phyloP scores from a whole-genome alignment of 352 stramenopile species.

The Aphanomyces cochlioides region DNA sequence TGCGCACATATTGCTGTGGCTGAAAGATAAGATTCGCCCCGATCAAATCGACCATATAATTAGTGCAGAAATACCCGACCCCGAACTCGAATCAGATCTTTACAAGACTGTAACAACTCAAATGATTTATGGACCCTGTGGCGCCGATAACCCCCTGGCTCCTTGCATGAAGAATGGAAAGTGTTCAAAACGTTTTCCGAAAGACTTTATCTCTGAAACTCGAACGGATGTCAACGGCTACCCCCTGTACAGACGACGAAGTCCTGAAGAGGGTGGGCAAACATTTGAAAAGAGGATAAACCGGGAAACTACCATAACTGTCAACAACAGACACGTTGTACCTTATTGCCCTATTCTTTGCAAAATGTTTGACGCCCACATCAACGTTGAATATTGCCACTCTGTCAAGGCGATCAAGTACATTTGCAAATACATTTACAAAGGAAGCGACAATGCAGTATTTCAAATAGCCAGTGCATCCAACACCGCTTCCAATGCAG shows the following conservation, averaged over 20 bases:
- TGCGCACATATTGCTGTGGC: slow-evolving; percentile 1
- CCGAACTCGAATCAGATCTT: not conserved
- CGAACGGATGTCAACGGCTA: not conserved
- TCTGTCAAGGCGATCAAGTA: slow-evolving; percentile 8
- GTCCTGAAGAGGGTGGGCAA: not conserved
- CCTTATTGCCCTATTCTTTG: not conserved
- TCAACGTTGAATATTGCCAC: slow-evolving; percentile 15
- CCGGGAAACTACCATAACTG: too few species aligned
- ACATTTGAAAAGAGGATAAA: not conserved
- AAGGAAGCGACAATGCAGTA: not conserved
- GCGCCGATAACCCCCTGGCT: not conserved
- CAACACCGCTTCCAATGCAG: not conserved
- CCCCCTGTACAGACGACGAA: slow-evolving; percentile 3
- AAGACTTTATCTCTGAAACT: not conserved
- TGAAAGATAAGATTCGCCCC: not conserved
- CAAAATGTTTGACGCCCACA: slow-evolving; percentile 4
- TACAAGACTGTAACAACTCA: not conserved
- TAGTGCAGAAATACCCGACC: not conserved
- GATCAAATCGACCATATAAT: not conserved
- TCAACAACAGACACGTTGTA: not conserved
- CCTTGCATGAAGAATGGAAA: slow-evolving; percentile 4
- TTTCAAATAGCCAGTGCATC: not conserved
- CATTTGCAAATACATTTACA: slow-evolving; percentile 6
- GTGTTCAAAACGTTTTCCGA: not conserved
- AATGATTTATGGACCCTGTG: not conserved